Evolutionary conservation across 768 basidiomycete genomes (phyloP).

Genomic region (Scleroderma bovista): DNA sequence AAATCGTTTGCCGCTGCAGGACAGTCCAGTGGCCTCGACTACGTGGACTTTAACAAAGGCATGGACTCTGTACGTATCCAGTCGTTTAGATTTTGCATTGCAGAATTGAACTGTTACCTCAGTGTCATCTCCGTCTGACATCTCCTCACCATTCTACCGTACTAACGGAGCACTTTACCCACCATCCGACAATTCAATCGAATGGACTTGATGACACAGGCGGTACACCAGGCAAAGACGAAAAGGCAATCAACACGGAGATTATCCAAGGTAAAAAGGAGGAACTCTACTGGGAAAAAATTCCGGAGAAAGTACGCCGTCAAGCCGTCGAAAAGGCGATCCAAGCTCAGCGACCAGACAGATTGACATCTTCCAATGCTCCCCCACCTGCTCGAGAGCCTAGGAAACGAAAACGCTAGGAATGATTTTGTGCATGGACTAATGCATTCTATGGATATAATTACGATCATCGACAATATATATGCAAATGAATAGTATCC

Average conservation of each 20-base stretch:
- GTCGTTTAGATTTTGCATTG: too few species aligned
- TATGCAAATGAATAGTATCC: neutral
- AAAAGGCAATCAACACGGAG: conserved; percentile 42
- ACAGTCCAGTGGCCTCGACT: conserved; percentile 48
- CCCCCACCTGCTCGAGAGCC: neutral
- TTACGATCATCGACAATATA: too few species aligned
- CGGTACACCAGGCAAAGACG: conserved; percentile 7
- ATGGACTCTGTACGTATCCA: conserved; percentile 55
- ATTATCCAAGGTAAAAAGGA: conserved; percentile 59
- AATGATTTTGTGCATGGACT: too few species aligned
- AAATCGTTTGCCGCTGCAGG: conserved; percentile 29
- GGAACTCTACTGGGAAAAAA: conserved; percentile 72
- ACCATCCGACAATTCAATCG: conserved; percentile 35
- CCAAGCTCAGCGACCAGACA: neutral
- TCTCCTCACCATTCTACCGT: conserved; percentile 40
- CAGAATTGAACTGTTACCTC: neutral
- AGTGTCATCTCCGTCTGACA: conserved; percentile 74
- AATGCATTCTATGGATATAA: neutral
- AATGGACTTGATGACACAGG: conserved; percentile 55
- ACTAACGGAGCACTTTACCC: conserved; percentile 42
- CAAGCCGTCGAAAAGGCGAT: conserved; percentile 52
- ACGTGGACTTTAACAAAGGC: conserved; percentile 75
- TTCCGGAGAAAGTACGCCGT: conserved; percentile 64
- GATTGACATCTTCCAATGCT: neutral
- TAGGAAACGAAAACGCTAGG: neutral